Percentiles rank a stretch among this genome's conserved stretches.
Conservation (phyloP, 345 rosid species). For the Aquilaria malaccensis region DNA sequence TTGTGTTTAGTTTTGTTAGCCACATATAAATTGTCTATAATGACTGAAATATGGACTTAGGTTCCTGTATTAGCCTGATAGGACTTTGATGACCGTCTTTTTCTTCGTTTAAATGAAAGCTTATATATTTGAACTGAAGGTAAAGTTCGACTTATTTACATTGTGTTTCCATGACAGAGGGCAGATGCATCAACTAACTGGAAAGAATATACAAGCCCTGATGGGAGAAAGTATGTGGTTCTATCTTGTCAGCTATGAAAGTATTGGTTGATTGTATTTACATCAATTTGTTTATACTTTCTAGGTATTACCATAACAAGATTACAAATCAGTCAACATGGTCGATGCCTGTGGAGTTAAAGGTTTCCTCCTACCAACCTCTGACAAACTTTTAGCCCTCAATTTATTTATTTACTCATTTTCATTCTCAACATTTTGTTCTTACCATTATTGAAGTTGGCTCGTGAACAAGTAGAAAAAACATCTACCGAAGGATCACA, state of each 20-base stretch:
- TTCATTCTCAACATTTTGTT: slow-evolving; percentile 11
- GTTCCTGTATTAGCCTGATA: not conserved
- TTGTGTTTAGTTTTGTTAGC: not conserved
- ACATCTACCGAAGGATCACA: slow-evolving; percentile 27
- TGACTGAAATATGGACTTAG: not conserved
- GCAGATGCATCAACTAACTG: slow-evolving; percentile 94
- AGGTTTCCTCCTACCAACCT: slow-evolving; percentile 39
- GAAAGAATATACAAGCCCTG: slow-evolving; percentile 90
- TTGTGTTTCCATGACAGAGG: slow-evolving; percentile 45
- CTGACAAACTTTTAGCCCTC: slow-evolving; percentile 5
- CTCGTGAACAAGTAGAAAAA: slow-evolving; percentile 64
- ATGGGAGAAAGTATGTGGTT: slow-evolving; percentile 76
- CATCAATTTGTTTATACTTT: slow-evolving; percentile 11
- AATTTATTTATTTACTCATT: slow-evolving; percentile 6
- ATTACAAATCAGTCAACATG: slow-evolving; percentile 85
- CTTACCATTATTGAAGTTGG: slow-evolving; percentile 47
- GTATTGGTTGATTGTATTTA: too few relatives aligned
- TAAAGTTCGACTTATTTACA: slow-evolving; percentile 5
- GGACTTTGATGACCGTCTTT: not conserved
- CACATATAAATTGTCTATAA: not conserved
- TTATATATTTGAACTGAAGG: not conserved
- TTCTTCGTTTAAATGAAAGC: not conserved
- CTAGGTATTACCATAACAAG: slow-evolving; percentile 83
- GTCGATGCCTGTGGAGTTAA: slow-evolving; percentile 83
- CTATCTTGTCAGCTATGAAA: slow-evolving; percentile 5